Evolutionary conservation across 805 yeast species (phyloP).

Genomic region (Alloascoidea africana): DNA sequence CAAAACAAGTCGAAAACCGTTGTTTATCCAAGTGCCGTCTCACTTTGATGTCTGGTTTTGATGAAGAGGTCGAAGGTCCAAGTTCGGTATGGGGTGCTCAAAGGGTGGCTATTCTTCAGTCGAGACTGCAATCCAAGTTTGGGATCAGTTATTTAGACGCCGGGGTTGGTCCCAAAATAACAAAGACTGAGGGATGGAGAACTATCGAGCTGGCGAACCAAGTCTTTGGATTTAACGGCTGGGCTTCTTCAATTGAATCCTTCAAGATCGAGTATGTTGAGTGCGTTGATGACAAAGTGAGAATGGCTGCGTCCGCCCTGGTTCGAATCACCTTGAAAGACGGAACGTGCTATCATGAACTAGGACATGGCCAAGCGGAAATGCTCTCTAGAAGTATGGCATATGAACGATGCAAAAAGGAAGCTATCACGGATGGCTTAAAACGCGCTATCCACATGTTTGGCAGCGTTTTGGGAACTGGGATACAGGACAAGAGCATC

Average conservation of each 20-base stretch:
- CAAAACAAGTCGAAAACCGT: too few species aligned
- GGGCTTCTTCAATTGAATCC: slow-evolving; percentile 58
- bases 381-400: slow-evolving; percentile 68
- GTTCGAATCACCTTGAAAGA: slow-evolving; percentile 61
- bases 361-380: slow-evolving; percentile 59
- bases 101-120: slow-evolving; percentile 6
- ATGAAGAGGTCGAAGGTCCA: slow-evolving; percentile 1
- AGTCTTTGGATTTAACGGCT: slow-evolving; percentile 72
- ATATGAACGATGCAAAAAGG: slow-evolving; percentile 72
- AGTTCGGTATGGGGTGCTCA: slow-evolving; percentile 2
- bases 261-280: slow-evolving; percentile 61
- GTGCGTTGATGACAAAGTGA: slow-evolving; percentile 43
- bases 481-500: too few species aligned
- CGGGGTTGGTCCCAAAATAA: slow-evolving; percentile 53
- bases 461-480: slow-evolving; percentile 77
- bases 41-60: too few species aligned
- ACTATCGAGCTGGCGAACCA: slow-evolving; percentile 69
- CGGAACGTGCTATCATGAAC: slow-evolving; percentile 71
- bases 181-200: slow-evolving; percentile 75
- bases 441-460: slow-evolving; percentile 67
- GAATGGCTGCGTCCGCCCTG: slow-evolving; percentile 41
- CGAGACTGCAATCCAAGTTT: slow-evolving; percentile 18
- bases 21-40: too few species aligned
- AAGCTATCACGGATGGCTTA: slow-evolving; percentile 72
- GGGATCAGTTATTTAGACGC: slow-evolving; percentile 78